Base-by-base conservation (phyloP, 768 basidiomycete species). In the Xerocomellus chrysenteron region DNA sequence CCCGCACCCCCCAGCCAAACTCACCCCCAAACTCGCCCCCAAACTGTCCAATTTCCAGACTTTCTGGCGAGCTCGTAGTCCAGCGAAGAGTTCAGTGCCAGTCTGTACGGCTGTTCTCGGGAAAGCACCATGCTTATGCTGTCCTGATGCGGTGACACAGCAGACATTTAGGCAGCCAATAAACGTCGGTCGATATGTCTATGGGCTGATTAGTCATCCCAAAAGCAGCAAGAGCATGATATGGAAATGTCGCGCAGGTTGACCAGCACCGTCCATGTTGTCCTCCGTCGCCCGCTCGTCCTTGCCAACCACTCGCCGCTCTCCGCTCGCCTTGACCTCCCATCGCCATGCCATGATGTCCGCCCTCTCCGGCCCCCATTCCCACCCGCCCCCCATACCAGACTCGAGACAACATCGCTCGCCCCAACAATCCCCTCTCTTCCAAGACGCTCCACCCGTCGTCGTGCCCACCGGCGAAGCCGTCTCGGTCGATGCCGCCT, bases 341-440 rank as follows among this genome's bases (percentile, higher is more conserved):
- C 73, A 73, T 54, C 80, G 85, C 53, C 78, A 82, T 64, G 84
- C 85, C 1, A 82, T 86, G 81, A 86, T 87, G 83, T 86, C 87
- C 42, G 82, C 85, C 9, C 75, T 81, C 59, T 80, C 82, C 17
- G 41, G 46, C 2, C 54, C 63, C 2, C 55, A 40, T 39, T 73
- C 77, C 41, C 69, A 45, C 32, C 54, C 60, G 26, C 71, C 58
- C 43, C 63, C 51, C 58, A 51, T 52, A 43, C 58, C 47, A 50
- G 61, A 69, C 58, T 47, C 47, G 30, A 54, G 41, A 52, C 65
- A 57, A 7, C 67, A 39, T 39, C 67, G 2, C 28, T 52, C 47
- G 3, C 19, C 54, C 0, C 55, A 52, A 1, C 47, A 47, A 12
- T 51, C 58, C 32, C 57, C 65, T 17, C 62, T 65, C 13, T 56